Evolutionary conservation across 2,329 filamentous ascomycete genomes (phyloP).

Genomic region (Gremmenia infestans): DNA sequence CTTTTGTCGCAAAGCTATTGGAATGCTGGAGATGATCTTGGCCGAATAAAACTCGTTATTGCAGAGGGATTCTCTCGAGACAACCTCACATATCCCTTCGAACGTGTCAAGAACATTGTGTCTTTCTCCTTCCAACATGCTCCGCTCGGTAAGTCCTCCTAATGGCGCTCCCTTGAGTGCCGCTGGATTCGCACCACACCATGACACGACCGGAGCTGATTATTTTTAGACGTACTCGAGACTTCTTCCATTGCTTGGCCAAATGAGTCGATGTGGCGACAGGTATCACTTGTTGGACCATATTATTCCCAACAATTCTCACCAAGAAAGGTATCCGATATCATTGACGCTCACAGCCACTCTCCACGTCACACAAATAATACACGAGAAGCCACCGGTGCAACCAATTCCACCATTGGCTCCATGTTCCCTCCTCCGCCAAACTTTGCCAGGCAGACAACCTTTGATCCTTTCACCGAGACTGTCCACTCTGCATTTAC

Average conservation of each 20-base stretch:
- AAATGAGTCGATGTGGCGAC: conserved; percentile 64
- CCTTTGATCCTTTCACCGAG: conserved; percentile 39
- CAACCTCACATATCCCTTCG: conserved; percentile 47
- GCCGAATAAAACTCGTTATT: conserved; percentile 71
- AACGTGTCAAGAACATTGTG: conserved; percentile 66
- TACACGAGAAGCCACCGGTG: conserved; percentile 11
- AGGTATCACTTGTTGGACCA: conserved; percentile 36
- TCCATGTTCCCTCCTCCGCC: conserved; percentile 17
- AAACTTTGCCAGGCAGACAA: conserved; percentile 27
- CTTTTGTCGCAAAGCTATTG: conserved; percentile 66
- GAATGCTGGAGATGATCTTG: conserved; percentile 65
- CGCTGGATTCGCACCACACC: background rate
- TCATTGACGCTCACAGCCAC: conserved; percentile 55
- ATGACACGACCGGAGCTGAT: background rate
- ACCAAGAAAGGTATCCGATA: conserved; percentile 38
- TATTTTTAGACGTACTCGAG: conserved; percentile 61
- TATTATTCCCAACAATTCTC: conserved; percentile 23
- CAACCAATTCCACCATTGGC: conserved; percentile 29
- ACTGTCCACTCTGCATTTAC: conserved; percentile 22
- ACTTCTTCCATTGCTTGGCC: conserved; percentile 74
- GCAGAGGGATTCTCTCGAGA: conserved; percentile 65
- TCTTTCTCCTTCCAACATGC: conserved; percentile 84
- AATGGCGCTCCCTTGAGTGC: background rate
- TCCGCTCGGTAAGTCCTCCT: conserved; percentile 56
- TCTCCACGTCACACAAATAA: conserved; percentile 46